Percentiles rank a stretch among this genome's conserved stretches.
Conservation (phyloP, 2,329 filamentous ascomycete species). For the Periconia macrospinosa region DNA sequence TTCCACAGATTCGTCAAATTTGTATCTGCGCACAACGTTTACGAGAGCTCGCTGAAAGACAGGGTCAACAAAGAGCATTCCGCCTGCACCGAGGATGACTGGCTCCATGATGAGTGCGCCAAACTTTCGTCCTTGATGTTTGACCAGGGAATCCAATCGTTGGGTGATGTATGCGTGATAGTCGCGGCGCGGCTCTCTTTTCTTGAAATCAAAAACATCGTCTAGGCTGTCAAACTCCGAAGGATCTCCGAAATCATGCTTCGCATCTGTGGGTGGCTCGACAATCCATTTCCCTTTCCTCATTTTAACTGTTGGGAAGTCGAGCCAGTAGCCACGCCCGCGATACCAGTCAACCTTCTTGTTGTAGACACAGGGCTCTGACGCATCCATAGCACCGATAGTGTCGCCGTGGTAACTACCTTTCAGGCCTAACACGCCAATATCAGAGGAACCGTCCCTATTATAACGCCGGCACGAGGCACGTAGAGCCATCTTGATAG, state of each 20-base stretch:
- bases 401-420: slow-evolving; percentile 88
- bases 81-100: slow-evolving; percentile 77
- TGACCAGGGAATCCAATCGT: slow-evolving; percentile 57
- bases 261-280: slow-evolving; percentile 56
- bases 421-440: slow-evolving; percentile 73
- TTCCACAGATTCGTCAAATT: slow-evolving; percentile 49
- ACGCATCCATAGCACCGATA: slow-evolving; percentile 84
- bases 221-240: slow-evolving; percentile 34
- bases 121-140: slow-evolving; percentile 64
- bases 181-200: slow-evolving; percentile 42
- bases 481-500: slow-evolving; percentile 80
- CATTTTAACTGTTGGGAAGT: slow-evolving; percentile 73
- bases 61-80: slow-evolving; percentile 82
- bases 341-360: slow-evolving; percentile 85
- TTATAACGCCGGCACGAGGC: slow-evolving; percentile 68
- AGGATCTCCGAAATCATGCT: slow-evolving; percentile 49
- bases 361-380: slow-evolving; percentile 76
- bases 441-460: slow-evolving; percentile 59
- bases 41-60: slow-evolving; percentile 76
- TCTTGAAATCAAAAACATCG: slow-evolving; percentile 40
- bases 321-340: slow-evolving; percentile 78
- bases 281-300: slow-evolving; percentile 68
- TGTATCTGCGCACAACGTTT: slow-evolving; percentile 63
- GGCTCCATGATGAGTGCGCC: slow-evolving; percentile 81
- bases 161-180: slow-evolving; percentile 65